Evolutionary conservation across 805 yeast genomes (phyloP), one percentile per base, ranked within the genome.

Genomic region (Yarrowia yakushimensis): DNA sequence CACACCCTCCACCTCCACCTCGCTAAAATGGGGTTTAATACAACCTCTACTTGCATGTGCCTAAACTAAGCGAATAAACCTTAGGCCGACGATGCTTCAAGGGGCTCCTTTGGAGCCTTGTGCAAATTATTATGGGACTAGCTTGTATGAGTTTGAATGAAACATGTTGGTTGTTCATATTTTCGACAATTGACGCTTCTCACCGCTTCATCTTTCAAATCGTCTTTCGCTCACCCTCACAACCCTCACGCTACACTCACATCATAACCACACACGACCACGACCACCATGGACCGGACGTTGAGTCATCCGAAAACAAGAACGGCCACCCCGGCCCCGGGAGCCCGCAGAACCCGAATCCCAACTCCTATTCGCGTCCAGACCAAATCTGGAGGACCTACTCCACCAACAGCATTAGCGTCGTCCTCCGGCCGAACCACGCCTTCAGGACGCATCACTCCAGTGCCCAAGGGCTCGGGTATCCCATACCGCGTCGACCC

Each of bases 71-170:
- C 36, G 36, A 28, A n/a, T n/a, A 30, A 45, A 45, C 52, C 30
- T 30, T 3, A 41, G 8, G 45, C 45, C 2, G 28, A 4, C 18
- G n/a, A 28, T 18, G 36, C 36, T 45, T 45, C 13, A 45, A 45
- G 52, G 52, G 52, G 52, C 36, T 45, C 48, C 52, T 28, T 43
- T 27, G 50, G 34, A 18, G 20, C 45, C 20, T 3, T 11, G 52
- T 45, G 52, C 52, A 45, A 36, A 45, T 27, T 45, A 45, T 45
- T 45, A 45, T 45, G 52, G 52, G 34, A 33, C 36, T 45, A 45
- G 20, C 52, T 17, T 28, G 22, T 12, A 36, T 28, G 52, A 27
- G 52, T 45, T 18, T 18, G 36, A 45, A 20, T 45, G 52, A 45
- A 45, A 45, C 52, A 43, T 27, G 48, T 25, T n/a, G 28, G 48